These are phyloP conservation scores for Fraxinus velutina DNA, from an alignment of 305 asterid species.

Conservation along the genomic window DNA sequence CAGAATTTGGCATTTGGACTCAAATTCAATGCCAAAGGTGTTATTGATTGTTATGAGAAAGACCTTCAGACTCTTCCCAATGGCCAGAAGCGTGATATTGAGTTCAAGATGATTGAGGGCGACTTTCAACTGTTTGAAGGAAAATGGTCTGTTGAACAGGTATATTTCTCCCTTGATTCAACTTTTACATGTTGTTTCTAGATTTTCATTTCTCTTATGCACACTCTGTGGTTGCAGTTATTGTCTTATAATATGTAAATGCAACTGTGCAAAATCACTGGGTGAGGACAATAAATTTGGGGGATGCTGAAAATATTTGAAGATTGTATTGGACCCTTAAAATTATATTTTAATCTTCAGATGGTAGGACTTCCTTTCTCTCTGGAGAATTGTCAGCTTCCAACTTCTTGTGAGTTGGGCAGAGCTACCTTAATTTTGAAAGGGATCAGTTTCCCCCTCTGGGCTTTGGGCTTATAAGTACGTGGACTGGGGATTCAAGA, in stretches of 20 bases:
- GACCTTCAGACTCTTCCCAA: constrained; percentile 55
- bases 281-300: neutral
- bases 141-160: constrained; percentile 83
- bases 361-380: neutral
- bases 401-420: neutral
- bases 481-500: neutral
- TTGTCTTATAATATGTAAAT: neutral
- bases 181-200: neutral
- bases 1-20: constrained; percentile 74
- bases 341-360: neutral
- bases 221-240: neutral
- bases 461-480: neutral
- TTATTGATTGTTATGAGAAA: constrained; percentile 74
- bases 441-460: neutral
- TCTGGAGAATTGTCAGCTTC: neutral
- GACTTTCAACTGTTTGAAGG: constrained; percentile 80
- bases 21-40: constrained; percentile 74
- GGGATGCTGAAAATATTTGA: neutral
- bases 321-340: neutral
- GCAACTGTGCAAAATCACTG: neutral
- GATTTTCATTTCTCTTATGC: neutral
- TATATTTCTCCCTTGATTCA: constrained; percentile 15
- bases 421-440: neutral
- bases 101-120: constrained; percentile 86
- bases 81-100: constrained; percentile 71